A percentile compares a stretch with the other conserved stretches of the same genome.
These are phyloP conservation scores for Dillenia suffruticosa DNA, from an alignment of 164 flowering plant species.

Conservation along the genomic window DNA sequence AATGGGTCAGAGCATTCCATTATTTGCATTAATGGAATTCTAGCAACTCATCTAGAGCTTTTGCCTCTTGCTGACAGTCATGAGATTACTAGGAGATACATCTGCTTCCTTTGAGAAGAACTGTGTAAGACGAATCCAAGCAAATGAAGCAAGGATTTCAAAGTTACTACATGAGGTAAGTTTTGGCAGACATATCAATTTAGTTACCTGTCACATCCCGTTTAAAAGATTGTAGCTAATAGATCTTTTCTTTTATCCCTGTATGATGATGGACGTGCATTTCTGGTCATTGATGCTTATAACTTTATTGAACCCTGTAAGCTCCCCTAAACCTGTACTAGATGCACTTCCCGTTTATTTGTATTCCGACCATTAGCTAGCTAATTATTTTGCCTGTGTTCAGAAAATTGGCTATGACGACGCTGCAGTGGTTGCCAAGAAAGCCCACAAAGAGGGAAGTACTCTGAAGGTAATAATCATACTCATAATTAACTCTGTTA, in stretches of 20 bases:
- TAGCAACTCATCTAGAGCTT: background rate
- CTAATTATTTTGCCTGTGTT: background rate
- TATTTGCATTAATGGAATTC: background rate
- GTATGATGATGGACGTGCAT: no score
- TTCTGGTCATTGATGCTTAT: conserved; percentile 99
- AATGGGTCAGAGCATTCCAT: background rate
- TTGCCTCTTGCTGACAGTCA: conserved; percentile 46
- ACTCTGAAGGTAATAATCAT: conserved; percentile 65
- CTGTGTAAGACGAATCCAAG: conserved; percentile 91
- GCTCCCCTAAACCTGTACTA: conserved; percentile 16
- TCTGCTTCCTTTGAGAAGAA: conserved; percentile 96
- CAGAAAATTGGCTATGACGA: conserved; percentile 99
- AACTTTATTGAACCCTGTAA: conserved; percentile 94
- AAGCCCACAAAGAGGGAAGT: conserved; percentile 92
- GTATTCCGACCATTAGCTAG: background rate
- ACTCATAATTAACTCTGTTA: no score
- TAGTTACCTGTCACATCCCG: no score
- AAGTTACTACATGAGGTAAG: conserved; percentile 91
- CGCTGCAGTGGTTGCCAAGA: conserved; percentile 98
- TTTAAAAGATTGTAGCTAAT: no score
- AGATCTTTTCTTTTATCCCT: no score
- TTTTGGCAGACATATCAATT: no score
- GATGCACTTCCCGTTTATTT: background rate
- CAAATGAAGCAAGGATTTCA: conserved; percentile 80
- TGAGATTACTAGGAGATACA: conserved; percentile 93